A percentile compares a stretch with the other conserved stretches of the same genome.
Evolutionary conservation across 495 filamentous ascomycete species (phyloP).

Genomic region (Annulohypoxylon stygium): DNA sequence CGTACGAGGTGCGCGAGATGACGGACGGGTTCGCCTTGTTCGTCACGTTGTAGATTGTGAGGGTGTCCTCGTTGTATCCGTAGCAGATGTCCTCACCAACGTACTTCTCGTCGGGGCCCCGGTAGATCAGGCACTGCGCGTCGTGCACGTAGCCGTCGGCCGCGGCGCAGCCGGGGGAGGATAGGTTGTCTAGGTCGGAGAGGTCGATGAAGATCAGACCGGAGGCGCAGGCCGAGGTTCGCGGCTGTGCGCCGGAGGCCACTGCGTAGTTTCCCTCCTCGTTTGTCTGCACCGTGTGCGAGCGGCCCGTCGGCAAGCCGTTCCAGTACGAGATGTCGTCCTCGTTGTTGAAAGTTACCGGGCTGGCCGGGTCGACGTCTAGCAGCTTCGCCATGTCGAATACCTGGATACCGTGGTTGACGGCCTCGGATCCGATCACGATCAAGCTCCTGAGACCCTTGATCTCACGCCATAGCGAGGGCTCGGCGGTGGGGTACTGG

Average conservation of each 20-base stretch:
- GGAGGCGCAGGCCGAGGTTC: slow-evolving; percentile 59
- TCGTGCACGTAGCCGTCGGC: slow-evolving; percentile 72
- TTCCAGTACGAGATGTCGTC: slow-evolving; percentile 58
- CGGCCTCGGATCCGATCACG: slow-evolving; percentile 65
- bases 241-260: slow-evolving; percentile 63
- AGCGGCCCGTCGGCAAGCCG: slow-evolving; percentile 61
- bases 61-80: slow-evolving; percentile 67
- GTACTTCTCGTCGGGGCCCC: slow-evolving; percentile 67
- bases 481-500: slow-evolving; percentile 55
- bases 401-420: slow-evolving; percentile 64
- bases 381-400: slow-evolving; percentile 65
- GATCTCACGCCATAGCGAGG: slow-evolving; percentile 63
- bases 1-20: slow-evolving; percentile 69
- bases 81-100: slow-evolving; percentile 70
- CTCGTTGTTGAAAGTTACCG: slow-evolving; percentile 47
- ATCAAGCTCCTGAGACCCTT: slow-evolving; percentile 58
- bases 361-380: slow-evolving; percentile 46
- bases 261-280: slow-evolving; percentile 65
- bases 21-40: slow-evolving; percentile 62
- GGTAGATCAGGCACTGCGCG: slow-evolving; percentile 71
- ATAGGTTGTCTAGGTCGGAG: slow-evolving; percentile 62
- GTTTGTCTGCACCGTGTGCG: slow-evolving; percentile 67
- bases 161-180: slow-evolving; percentile 64
- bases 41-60: slow-evolving; percentile 69
- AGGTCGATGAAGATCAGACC: slow-evolving; percentile 71